phyloP scores from a whole-genome alignment of 2,329 filamentous ascomycete species.

The Botrytis elliptica region DNA sequence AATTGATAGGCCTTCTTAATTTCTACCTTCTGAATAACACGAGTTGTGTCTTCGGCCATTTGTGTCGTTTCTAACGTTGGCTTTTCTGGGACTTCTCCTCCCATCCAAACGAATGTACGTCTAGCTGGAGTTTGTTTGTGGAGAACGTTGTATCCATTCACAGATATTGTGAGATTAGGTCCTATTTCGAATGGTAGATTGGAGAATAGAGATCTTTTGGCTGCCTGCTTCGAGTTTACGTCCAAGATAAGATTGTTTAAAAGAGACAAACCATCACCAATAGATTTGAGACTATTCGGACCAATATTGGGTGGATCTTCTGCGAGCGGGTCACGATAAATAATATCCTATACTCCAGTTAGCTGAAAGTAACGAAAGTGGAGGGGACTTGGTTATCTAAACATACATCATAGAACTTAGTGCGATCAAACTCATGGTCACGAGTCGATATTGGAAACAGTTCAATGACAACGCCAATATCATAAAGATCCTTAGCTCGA shows the following conservation, averaged over 20 bases:
- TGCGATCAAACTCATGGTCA: conserved; percentile 72
- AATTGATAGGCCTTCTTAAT: conserved; percentile 95
- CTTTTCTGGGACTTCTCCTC: conserved; percentile 81
- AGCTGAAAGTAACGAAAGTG: conserved; percentile 22
- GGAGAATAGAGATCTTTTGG: conserved; percentile 82
- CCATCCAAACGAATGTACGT: conserved; percentile 84
- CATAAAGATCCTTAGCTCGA: conserved; percentile 90
- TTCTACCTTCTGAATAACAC: conserved; percentile 75
- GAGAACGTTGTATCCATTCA: conserved; percentile 89
- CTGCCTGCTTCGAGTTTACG: conserved; percentile 85
- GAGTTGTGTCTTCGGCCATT: conserved; percentile 74
- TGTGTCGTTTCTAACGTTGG: conserved; percentile 71
- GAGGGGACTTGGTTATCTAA: too few relatives aligned
- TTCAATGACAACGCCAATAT: conserved; percentile 87
- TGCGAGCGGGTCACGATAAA: conserved; percentile 75
- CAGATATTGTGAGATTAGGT: conserved; percentile 78
- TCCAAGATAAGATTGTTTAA: conserved; percentile 80
- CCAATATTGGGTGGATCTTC: conserved; percentile 63
- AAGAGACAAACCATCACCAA: conserved; percentile 73
- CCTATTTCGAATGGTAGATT: conserved; percentile 85
- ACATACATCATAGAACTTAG: conserved; percentile 86
- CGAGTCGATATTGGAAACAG: conserved; percentile 81
- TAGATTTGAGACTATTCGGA: conserved; percentile 58
- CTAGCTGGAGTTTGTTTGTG: conserved; percentile 79
- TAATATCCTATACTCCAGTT: conserved; percentile 67